phyloP scores from a whole-genome alignment of 768 basidiomycete species.

The Tubosaeta sp. region DNA sequence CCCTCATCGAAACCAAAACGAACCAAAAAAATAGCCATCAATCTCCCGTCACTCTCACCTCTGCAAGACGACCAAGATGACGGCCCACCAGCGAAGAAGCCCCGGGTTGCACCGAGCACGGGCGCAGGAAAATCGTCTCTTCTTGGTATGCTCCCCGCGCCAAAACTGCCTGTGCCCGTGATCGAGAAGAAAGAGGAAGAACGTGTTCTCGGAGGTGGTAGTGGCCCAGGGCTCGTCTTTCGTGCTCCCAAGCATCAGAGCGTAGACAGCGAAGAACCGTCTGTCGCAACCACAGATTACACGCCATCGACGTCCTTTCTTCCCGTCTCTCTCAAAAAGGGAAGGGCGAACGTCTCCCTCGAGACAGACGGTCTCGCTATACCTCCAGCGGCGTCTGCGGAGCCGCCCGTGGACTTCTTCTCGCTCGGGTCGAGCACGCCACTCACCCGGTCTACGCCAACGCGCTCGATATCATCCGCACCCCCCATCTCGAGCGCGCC shows the following conservation, averaged over 20 bases:
- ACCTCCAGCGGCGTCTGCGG: constrained; percentile 13
- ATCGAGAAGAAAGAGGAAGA: constrained; percentile 32
- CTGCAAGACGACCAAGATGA: constrained; percentile 41
- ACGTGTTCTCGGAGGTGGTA: constrained; percentile 62
- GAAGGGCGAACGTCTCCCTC: constrained; percentile 54
- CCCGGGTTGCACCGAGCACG: constrained; percentile 37
- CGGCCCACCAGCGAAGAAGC: constrained; percentile 57
- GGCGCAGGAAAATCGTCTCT: constrained; percentile 63
- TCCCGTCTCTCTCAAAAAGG: constrained; percentile 57
- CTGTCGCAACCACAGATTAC: background rate
- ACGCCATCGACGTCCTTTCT: constrained; percentile 44
- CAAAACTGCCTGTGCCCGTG: constrained; percentile 50
- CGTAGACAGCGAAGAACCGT: background rate
- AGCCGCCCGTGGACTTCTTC: constrained; percentile 60
- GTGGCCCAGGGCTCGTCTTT: constrained; percentile 61
- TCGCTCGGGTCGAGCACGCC: constrained; percentile 44
- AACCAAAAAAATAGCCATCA: constrained; percentile 41
- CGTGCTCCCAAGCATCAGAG: constrained; percentile 29
- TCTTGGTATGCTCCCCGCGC: constrained; percentile 71
- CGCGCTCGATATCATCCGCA: background rate
- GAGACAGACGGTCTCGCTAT: constrained; percentile 33
- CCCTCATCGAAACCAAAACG: constrained; percentile 38
- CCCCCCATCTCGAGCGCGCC: constrained; percentile 35
- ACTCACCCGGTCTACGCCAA: constrained; percentile 3
- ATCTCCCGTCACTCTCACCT: constrained; percentile 27